phyloP scores from a whole-genome alignment of 805 yeast species.

The Lipomyces starkeyi region DNA sequence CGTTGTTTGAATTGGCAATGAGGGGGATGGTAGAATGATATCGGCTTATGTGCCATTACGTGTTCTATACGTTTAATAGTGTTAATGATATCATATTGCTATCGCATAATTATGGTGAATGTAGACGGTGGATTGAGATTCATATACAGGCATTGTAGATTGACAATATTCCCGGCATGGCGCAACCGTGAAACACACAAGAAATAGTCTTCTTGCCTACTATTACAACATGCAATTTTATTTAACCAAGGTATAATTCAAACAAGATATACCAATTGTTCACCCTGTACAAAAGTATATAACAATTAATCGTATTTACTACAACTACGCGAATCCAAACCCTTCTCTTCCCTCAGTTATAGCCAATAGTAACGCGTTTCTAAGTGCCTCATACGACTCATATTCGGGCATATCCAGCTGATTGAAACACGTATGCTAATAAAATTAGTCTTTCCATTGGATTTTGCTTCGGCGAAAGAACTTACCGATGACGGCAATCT shows the following conservation, averaged over 20 bases:
- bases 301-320: neutral
- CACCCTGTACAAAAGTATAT: neutral
- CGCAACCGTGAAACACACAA: neutral
- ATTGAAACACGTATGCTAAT: constrained; percentile 87
- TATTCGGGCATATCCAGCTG: constrained; percentile 94
- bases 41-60: neutral
- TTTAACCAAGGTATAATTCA: constrained; percentile 4
- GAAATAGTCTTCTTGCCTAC: neutral
- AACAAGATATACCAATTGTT: neutral
- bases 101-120: too few relatives aligned
- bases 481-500: constrained; percentile 80
- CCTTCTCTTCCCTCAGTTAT: constrained; percentile 96
- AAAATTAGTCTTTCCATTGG: neutral
- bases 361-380: constrained; percentile 81
- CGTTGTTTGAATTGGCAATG: too few relatives aligned
- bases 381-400: constrained; percentile 81
- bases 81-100: too few relatives aligned
- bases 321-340: constrained; percentile 74
- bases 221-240: neutral
- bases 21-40: too few relatives aligned
- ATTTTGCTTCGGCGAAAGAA: neutral
- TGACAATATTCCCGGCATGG: neutral
- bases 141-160: neutral
- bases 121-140: neutral
- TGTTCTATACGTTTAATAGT: neutral